Evolutionary conservation across 257 asterid genomes (phyloP).

Genomic region (Solanum pennellii): DNA sequence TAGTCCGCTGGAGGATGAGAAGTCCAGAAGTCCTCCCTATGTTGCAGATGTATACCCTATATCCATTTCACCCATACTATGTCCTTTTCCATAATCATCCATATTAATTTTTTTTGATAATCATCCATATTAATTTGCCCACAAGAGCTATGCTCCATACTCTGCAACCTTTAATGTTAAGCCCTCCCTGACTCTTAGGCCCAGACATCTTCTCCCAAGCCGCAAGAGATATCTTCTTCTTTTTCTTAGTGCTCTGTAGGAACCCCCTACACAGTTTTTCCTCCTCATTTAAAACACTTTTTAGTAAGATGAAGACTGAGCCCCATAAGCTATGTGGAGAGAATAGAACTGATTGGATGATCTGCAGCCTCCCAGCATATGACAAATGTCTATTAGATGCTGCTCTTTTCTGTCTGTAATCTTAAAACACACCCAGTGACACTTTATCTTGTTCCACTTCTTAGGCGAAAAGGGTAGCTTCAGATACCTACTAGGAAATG

Average conservation of each 20-base stretch:
- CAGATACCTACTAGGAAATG: not conserved
- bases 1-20: not conserved
- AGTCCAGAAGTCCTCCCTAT: not conserved
- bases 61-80: not conserved
- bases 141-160: not conserved
- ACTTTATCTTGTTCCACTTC: not conserved
- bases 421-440: not conserved
- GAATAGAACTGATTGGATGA: not conserved
- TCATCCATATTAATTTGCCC: not conserved
- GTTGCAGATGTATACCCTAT: not conserved
- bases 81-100: not conserved
- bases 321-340: not conserved
- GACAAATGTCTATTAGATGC: not conserved
- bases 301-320: not conserved
- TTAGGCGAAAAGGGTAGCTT: not conserved
- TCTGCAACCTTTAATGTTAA: not conserved
- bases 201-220: not conserved
- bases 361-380: not conserved
- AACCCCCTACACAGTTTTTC: not conserved
- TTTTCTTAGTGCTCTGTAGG: not conserved
- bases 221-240: not conserved
- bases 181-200: not conserved
- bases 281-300: not conserved
- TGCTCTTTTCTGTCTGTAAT: not conserved
- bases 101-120: too few species aligned